These are phyloP conservation scores for Globisporangium spiculum DNA, from an alignment of 352 stramenopile genomes.

Conservation along the genomic window DNA sequence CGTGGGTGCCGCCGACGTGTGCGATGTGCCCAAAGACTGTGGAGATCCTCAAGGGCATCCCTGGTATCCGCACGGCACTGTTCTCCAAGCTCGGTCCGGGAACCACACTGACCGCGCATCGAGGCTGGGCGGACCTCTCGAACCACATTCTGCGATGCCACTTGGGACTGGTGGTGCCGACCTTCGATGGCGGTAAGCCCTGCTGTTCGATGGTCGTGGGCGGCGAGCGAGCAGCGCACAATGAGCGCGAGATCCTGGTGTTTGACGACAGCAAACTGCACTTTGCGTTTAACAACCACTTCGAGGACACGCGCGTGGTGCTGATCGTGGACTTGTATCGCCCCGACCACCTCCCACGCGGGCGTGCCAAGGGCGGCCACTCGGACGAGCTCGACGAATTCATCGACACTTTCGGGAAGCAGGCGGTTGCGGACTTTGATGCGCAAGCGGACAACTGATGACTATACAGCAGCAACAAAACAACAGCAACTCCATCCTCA, in stretches of 20 bases:
- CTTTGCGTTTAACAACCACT: slow-evolving; percentile 82
- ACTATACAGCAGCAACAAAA: background rate
- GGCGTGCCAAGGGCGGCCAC: slow-evolving; percentile 76
- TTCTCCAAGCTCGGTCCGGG: slow-evolving; percentile 87
- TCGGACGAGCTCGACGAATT: slow-evolving; percentile 89
- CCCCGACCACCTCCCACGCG: slow-evolving; percentile 72
- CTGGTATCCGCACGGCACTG: slow-evolving; percentile 78
- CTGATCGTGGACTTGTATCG: slow-evolving; percentile 89
- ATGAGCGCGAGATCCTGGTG: slow-evolving; percentile 78
- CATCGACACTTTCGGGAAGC: slow-evolving; percentile 75
- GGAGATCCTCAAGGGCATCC: slow-evolving; percentile 58
- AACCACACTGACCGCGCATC: slow-evolving; percentile 68
- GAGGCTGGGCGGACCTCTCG: slow-evolving; percentile 86
- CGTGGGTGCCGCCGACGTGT: slow-evolving; percentile 78
- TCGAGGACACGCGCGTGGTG: slow-evolving; percentile 61
- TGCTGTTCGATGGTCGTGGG: slow-evolving; percentile 82
- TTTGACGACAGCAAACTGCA: slow-evolving; percentile 93
- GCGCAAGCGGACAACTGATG: background rate
- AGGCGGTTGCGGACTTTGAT: slow-evolving; percentile 29
- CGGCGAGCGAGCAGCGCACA: slow-evolving; percentile 64
- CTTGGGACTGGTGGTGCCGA: slow-evolving; percentile 66
- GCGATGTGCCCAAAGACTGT: slow-evolving; percentile 78
- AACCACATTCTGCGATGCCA: slow-evolving; percentile 89
- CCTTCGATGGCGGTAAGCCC: slow-evolving; percentile 39
- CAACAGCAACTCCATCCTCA: background rate